Evolutionary conservation across 805 yeast species (phyloP), one percentile per base, ranked within the genome.

Genomic region (Cephaloascus fragrans): DNA sequence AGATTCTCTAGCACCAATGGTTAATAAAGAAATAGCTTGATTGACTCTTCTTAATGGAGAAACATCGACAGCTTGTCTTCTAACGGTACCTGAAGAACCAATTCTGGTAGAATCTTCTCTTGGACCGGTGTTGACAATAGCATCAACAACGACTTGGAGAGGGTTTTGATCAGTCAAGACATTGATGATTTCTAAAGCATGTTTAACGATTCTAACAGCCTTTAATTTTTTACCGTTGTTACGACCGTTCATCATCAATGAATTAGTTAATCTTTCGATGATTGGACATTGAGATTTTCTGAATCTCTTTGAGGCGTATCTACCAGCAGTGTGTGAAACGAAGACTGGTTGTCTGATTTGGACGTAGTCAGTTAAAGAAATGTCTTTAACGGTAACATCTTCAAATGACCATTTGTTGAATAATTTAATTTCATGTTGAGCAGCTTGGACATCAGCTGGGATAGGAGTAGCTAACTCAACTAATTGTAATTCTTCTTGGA

Each of bases 51-150:
- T 89, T 71, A 93, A 82, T 67, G 99, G 99, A 65, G 98, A 89
- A 54, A 93, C 99, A 87, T 93, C 99, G 69, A 93, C 99, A 57
- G 99, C 98, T 79, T 94, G 98, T 83, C 99, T 88, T 85, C 98
- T 93, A 62, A 94, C 99, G 67, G 97, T 86, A 85, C 98, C 98
- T 64, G 97, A 89, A 67, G 97, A 89, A 77, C 99, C 99, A 61
- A 94, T 90, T 86, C 98, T 89, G 80, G 99, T 93, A 66, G 97
- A 87, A 76, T 93, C 99, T 82, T 93, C 99, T 82, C 98, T 88
- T 73, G 98, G 95, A 74, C 99, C 99, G 56, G 97, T 85, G 96
- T 94, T 94, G 78, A 87, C 88, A 66, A 93, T 83, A 62, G 98
- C 99, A 61, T 93, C 99, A 71, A 93, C 97, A 63, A 93, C 77